phyloP scores from a whole-genome alignment of 345 rosid species.

The Populus deltoides region DNA sequence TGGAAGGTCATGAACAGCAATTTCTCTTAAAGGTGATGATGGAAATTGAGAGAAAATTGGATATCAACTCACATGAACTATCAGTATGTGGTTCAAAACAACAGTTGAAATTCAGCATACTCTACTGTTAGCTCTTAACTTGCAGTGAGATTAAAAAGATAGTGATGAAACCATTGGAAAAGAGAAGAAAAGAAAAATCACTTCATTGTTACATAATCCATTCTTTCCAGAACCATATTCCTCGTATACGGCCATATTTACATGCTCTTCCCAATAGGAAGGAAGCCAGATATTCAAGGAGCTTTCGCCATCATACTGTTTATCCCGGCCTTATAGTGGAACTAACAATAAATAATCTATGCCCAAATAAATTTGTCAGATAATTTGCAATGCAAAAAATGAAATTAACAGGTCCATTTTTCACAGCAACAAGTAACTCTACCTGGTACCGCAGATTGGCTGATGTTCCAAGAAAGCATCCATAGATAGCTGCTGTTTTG shows the following conservation, averaged over 20 bases:
- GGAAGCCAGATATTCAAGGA: neutral
- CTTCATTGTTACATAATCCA: neutral
- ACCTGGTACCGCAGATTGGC: slow-evolving; percentile 97
- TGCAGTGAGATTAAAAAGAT: too few species aligned
- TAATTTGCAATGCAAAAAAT: neutral
- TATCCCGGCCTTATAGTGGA: neutral
- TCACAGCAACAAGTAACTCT: slow-evolving; percentile 1
- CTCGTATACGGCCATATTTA: neutral
- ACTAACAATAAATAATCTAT: neutral
- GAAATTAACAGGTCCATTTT: neutral
- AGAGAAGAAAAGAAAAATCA: too few species aligned
- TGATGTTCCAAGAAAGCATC: slow-evolving; percentile 77
- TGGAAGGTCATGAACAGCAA: neutral
- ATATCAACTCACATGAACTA: neutral
- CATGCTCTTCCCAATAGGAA: neutral
- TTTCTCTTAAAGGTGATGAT: neutral
- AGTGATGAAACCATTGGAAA: too few species aligned
- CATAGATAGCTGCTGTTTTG: slow-evolving; percentile 71
- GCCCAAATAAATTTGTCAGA: neutral
- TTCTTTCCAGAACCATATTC: neutral
- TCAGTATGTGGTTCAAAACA: neutral
- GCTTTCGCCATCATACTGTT: neutral
- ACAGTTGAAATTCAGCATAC: neutral
- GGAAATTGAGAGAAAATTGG: neutral
- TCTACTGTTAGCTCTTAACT: neutral